phyloP scores from a whole-genome alignment of 129 eudicot species.

The Saposhnikovia divaricata region DNA sequence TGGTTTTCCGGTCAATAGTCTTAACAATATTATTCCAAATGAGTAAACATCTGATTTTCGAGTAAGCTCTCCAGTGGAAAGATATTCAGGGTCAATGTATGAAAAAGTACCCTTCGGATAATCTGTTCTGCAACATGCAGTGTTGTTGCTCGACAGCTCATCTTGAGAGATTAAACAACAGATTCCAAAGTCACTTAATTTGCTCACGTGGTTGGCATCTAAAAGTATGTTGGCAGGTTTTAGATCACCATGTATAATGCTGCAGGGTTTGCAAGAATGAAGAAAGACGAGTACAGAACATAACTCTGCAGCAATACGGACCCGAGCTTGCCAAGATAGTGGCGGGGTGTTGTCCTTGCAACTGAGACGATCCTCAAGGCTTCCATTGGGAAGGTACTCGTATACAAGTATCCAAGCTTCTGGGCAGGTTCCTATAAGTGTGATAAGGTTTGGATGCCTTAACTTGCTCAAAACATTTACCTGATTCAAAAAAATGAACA shows the following conservation, averaged over 20 bases:
- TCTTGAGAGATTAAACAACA: slow-evolving; percentile 47
- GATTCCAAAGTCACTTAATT: slow-evolving; percentile 82
- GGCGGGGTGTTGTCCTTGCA: slow-evolving; percentile 86
- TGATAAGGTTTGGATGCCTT: slow-evolving; percentile 85
- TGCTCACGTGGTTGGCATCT: slow-evolving; percentile 56
- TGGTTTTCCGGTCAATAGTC: slow-evolving; percentile 70
- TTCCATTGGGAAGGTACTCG: slow-evolving; percentile 81
- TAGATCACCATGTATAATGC: slow-evolving; percentile 69
- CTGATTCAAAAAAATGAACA: slow-evolving; percentile 20
- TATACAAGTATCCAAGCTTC: slow-evolving; percentile 65
- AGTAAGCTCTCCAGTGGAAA: slow-evolving; percentile 72
- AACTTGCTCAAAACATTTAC: slow-evolving; percentile 77
- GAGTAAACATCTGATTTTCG: slow-evolving; percentile 82
- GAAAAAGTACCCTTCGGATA: slow-evolving; percentile 70
- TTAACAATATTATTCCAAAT: slow-evolving; percentile 64
- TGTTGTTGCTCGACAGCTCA: slow-evolving; percentile 37
- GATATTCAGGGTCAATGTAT: slow-evolving; percentile 82
- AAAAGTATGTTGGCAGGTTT: slow-evolving; percentile 81
- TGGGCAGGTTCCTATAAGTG: slow-evolving; percentile 82
- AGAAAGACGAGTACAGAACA: slow-evolving; percentile 83
- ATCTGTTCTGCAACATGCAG: slow-evolving; percentile 37
- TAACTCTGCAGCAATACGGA: slow-evolving; percentile 75
- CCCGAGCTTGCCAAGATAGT: slow-evolving; percentile 77
- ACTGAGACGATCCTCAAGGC: slow-evolving; percentile 84
- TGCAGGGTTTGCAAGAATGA: slow-evolving; percentile 44